Evolutionary conservation across 2,329 filamentous ascomycete genomes (phyloP).

Genomic region (Penicillium hordei): DNA sequence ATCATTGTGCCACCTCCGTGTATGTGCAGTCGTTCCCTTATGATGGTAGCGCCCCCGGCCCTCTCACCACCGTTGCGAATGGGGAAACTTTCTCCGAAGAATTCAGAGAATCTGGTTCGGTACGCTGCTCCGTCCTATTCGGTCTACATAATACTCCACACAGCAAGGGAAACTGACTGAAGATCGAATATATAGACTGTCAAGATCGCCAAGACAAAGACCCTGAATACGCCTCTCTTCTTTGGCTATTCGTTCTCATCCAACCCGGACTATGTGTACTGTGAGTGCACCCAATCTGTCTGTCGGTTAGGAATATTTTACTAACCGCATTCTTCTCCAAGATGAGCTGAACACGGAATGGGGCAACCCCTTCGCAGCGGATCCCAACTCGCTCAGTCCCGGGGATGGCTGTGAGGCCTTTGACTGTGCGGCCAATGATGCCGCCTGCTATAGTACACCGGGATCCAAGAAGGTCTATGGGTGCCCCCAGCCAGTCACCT

Average conservation of each 20-base stretch:
- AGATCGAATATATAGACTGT: constrained; percentile 21
- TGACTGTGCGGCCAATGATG: constrained; percentile 27
- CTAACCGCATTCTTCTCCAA: constrained; percentile 14
- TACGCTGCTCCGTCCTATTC: constrained; percentile 14
- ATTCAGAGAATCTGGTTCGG: constrained; percentile 25
- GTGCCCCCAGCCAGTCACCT: constrained; percentile 25
- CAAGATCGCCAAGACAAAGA: constrained; percentile 30
- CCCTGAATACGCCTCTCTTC: constrained; percentile 28
- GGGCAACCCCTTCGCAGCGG: constrained; percentile 27
- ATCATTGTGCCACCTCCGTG: constrained; percentile 22
- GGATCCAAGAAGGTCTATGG: constrained; percentile 28
- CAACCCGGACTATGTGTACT: constrained; percentile 27
- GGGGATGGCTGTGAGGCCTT: constrained; percentile 25
- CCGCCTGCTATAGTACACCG: constrained; percentile 27
- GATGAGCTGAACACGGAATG: constrained; percentile 28
- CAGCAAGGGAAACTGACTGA: constrained; percentile 14
- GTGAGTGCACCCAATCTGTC: constrained; percentile 17
- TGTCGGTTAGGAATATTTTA: constrained; percentile 1
- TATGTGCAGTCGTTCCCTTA: constrained; percentile 29
- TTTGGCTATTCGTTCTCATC: constrained; percentile 29
- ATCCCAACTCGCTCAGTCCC: constrained; percentile 26
- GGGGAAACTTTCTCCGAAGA: constrained; percentile 25
- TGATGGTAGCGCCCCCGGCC: constrained; percentile 25
- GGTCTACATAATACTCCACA: not conserved
- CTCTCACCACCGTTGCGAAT: constrained; percentile 23